Conservation (phyloP, 805 yeast genomes). For the Wickerhamomyces tratensis region DNA sequence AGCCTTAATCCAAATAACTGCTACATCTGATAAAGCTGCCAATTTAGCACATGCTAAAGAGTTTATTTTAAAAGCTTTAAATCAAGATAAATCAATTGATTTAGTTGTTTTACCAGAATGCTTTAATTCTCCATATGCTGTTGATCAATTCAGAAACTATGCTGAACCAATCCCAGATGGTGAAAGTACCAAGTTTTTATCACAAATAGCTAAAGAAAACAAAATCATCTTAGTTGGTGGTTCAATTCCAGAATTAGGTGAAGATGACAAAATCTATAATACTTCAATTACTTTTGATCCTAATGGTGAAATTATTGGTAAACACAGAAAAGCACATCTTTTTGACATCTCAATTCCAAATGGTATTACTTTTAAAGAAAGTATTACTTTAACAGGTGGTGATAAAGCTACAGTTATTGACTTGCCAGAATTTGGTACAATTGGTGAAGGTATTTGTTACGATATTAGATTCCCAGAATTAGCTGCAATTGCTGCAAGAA, state of each 20-base stretch:
- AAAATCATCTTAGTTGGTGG: constrained; percentile 76
- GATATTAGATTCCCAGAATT: constrained; percentile 77
- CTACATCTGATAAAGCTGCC: constrained; percentile 64
- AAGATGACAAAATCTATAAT: constrained; percentile 49
- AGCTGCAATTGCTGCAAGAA: constrained; percentile 46
- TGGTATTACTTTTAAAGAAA: constrained; percentile 83
- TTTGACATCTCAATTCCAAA: constrained; percentile 89
- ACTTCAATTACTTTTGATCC: constrained; percentile 67
- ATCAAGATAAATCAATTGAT: constrained; percentile 49
- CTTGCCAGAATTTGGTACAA: constrained; percentile 51
- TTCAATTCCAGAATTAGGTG: constrained; percentile 73
- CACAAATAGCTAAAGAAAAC: constrained; percentile 56
- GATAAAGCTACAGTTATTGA: constrained; percentile 65
- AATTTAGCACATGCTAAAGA: constrained; percentile 63
- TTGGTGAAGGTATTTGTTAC: constrained; percentile 83
- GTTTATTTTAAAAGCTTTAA: constrained; percentile 52
- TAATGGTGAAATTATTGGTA: constrained; percentile 66
- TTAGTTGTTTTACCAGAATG: constrained; percentile 89
- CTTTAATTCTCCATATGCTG: constrained; percentile 91
- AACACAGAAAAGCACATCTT: constrained; percentile 78
- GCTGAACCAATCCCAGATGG: constrained; percentile 77
- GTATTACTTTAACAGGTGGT: constrained; percentile 65
- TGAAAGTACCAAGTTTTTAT: constrained; percentile 49
- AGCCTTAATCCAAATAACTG: constrained; percentile 73
- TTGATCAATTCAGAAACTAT: constrained; percentile 72